Evolutionary conservation across 2,329 filamentous ascomycete genomes (phyloP), one percentile per base, ranked within the genome.

Genomic region (Aspergillus sp.): DNA sequence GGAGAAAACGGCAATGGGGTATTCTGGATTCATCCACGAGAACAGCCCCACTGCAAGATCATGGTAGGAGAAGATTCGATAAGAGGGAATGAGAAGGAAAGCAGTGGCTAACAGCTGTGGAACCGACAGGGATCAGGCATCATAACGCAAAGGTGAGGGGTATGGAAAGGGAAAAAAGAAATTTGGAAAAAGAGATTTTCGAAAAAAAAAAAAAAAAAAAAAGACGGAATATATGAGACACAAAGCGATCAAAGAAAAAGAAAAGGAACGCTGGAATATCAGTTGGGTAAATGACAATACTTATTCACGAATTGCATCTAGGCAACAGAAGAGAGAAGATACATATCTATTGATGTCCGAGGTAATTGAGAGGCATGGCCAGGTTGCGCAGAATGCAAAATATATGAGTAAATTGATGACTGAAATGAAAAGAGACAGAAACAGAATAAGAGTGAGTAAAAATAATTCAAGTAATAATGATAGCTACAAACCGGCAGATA

Each of bases 121-220:
- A 48, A 59, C 50, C 52, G 53, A 60, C 64, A 62, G 58, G 61
- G 62, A 53, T 62, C 58, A 53, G 58, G 57, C 21, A 44, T 58
- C 57, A 60, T 36, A 59, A 62, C 57, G 66, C 48, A 59, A 54
- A 54, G 57, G 57, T 60, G 66, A 68, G 61, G 47, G 47, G 47
- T 50, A 25, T 63, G 59, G 66, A 63, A 62, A 64, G 66, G 59
- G 57, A 61, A 60, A 64, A 65, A 65, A 61, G 47, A 39, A 60
- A 57, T 23, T 11, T 27, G 56, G 23, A 11, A 19, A 52, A 21
- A 48, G 47, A 19, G 8, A 19, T 27, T 27, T 27, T 27, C 7
- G 6, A 6, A 3, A 4, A 4, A 23, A 23, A 30, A 30, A 11
- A 30, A 30, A 17, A 21, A 54, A 49, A 27, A 51, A 57, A 32